These are phyloP conservation scores for Pichia sp. DNA, from an alignment of 1,139 yeast species.

Conservation along the genomic window DNA sequence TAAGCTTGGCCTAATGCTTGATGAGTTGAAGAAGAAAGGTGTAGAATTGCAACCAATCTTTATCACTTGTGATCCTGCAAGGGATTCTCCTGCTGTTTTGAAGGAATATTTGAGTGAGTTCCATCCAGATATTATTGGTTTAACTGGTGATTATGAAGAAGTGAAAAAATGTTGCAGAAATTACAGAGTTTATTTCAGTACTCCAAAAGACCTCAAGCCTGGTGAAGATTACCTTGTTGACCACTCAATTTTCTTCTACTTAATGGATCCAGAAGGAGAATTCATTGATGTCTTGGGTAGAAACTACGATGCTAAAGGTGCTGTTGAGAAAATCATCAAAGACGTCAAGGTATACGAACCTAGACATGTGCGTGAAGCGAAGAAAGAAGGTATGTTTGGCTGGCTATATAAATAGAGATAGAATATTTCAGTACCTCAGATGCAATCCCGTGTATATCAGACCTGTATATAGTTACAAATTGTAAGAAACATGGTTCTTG, in stretches of 20 bases:
- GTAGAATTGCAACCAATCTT: slow-evolving; percentile 75
- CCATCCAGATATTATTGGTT: slow-evolving; percentile 80
- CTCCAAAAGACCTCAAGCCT: slow-evolving; percentile 87
- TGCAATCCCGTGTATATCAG: no score
- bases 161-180: slow-evolving; percentile 79
- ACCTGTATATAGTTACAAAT: no score
- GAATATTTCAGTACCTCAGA: no score
- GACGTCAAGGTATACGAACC: slow-evolving; percentile 78
- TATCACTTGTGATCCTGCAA: slow-evolving; percentile 92
- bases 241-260: slow-evolving; percentile 90
- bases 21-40: slow-evolving; percentile 51
- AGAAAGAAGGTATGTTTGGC: slow-evolving; percentile 44
- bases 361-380: slow-evolving; percentile 49
- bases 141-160: slow-evolving; percentile 84
- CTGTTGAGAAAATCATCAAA: slow-evolving; percentile 68
- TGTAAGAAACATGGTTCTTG: no score
- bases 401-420: slow-evolving; percentile 28
- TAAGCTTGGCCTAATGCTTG: slow-evolving; percentile 73
- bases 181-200: slow-evolving; percentile 88
- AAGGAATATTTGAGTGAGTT: slow-evolving; percentile 77
- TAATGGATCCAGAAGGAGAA: slow-evolving; percentile 95
- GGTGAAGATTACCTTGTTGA: slow-evolving; percentile 96
- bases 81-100: slow-evolving; percentile 80
- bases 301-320: slow-evolving; percentile 73
- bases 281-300: slow-evolving; percentile 93